Percentiles rank a stretch among this genome's conserved stretches.
Evolutionary conservation across 768 basidiomycete genomes (phyloP).

Genomic region (Hortiboletus campestris): DNA sequence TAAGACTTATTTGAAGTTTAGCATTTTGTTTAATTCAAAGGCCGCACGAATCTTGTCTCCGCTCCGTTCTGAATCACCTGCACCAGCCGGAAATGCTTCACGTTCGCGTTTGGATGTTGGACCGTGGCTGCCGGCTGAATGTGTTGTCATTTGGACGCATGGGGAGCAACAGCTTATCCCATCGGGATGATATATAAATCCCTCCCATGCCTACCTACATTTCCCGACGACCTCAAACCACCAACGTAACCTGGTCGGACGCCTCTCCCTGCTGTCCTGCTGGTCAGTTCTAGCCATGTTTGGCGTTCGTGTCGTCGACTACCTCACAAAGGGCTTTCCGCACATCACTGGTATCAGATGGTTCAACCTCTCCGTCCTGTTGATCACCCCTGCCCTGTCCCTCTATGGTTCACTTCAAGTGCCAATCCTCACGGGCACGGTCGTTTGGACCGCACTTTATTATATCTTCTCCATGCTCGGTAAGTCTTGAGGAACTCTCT

Average conservation of each 20-base stretch:
- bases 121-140: slow-evolving; percentile 24
- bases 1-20: slow-evolving; percentile 2
- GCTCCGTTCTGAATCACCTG: slow-evolving; percentile 13
- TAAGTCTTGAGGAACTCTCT: slow-evolving; percentile 27
- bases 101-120: slow-evolving; percentile 12
- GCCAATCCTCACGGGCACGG: slow-evolving; percentile 48
- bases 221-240: slow-evolving; percentile 11
- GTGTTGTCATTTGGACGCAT: slow-evolving; percentile 18
- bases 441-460: slow-evolving; percentile 61
- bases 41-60: slow-evolving; percentile 18
- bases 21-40: slow-evolving; percentile 6
- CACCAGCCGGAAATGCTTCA: slow-evolving; percentile 2
- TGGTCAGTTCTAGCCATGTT: slow-evolving; percentile 8
- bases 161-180: slow-evolving; percentile 18
- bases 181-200: slow-evolving; percentile 29
- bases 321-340: slow-evolving; percentile 38
- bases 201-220: slow-evolving; percentile 11
- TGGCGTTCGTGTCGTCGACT: slow-evolving; percentile 4
- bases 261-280: background rate
- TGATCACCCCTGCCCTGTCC: slow-evolving; percentile 67
- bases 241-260: slow-evolving; percentile 6
- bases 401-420: slow-evolving; percentile 63
- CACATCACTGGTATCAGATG: slow-evolving; percentile 59
- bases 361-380: slow-evolving; percentile 74
- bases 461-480: slow-evolving; percentile 89